These are phyloP conservation scores for Infundibulicybe gibba DNA, from an alignment of 768 basidiomycete genomes.

Conservation along the genomic window DNA sequence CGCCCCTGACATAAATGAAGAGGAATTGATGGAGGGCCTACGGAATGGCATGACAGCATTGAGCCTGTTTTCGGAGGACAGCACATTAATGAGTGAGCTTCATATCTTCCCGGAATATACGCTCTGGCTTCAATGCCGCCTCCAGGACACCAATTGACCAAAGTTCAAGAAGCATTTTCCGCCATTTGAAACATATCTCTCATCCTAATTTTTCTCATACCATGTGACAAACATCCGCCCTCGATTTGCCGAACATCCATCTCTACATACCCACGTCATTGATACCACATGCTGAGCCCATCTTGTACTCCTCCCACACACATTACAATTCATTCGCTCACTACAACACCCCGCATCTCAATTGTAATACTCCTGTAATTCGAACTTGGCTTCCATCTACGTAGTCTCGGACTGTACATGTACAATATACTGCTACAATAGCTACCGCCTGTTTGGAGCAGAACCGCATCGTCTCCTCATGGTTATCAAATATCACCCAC, in stretches of 20 bases:
- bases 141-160: slow-evolving; percentile 41
- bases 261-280: neutral
- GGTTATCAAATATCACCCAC: too few species aligned
- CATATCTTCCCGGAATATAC: neutral
- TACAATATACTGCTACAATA: too few species aligned
- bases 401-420: too few species aligned
- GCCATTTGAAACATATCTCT: slow-evolving; percentile 23
- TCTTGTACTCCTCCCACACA: too few species aligned
- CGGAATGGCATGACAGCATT: slow-evolving; percentile 36
- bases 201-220: neutral
- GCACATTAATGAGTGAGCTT: slow-evolving; percentile 41
- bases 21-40: slow-evolving; percentile 37
- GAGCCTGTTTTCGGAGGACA: slow-evolving; percentile 40
- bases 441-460: too few species aligned
- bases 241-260: neutral
- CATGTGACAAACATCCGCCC: too few species aligned
- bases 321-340: too few species aligned
- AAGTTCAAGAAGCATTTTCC: slow-evolving; percentile 41
- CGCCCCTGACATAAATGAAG: slow-evolving; percentile 25
- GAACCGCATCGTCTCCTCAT: too few species aligned
- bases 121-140: slow-evolving; percentile 1
- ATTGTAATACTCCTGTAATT: too few species aligned
- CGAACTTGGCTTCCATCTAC: too few species aligned
- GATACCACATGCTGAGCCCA: neutral
- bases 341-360: too few species aligned